Base-by-base conservation (phyloP, 1,284 basidiomycete genomes). In the Ganoderma lingzhi region DNA sequence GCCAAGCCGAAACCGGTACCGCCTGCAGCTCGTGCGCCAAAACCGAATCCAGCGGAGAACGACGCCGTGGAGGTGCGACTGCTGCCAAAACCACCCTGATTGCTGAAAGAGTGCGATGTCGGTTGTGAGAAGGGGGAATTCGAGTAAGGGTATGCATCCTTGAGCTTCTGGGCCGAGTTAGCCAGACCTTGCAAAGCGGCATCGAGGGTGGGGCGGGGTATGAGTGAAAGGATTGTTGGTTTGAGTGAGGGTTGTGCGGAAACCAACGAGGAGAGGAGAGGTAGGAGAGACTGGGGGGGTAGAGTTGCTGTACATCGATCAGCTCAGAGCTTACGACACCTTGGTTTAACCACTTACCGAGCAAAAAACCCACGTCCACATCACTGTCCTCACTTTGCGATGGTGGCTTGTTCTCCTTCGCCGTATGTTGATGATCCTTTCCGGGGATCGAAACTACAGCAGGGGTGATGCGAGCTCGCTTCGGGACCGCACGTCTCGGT, bases 81-180 rank as follows among this genome's bases (percentile, higher is more conserved):
- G 35, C 62, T 66, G 14, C 74, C 77, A 62, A 76, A 78, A 1
- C 66, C 70, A 35, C 67, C 69, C 14, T 63, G 37, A 42, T 75
- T 74, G 65, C 73, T 76, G 48, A 77, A 76, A 9, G 77, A 70
- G 6, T 78, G 69, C n/a, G 76, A 41, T 3, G 76, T 70, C 23
- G 78, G 69, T 44, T 83, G 83, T 8, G 82, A 77, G 64, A 82
- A 82, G 5, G 83, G 74, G 2, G 82, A 73, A 63, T 84, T 90
- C 2, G 93, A 93, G 79, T 93, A 95, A 9, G 93, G 93, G 77
- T 93, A 93, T 23, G 93, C 91, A 66, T 94, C 93, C 62, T 88
- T 87, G 51, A 95, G 84, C 77, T 90, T 91, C 82, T 87, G 89
- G 44, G 90, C 87, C 28, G 91, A 89, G 70, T 85, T 85, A 51